Conservation (phyloP, 108 stramenopile species). For the Mayamaea pseudoterrestris region DNA sequence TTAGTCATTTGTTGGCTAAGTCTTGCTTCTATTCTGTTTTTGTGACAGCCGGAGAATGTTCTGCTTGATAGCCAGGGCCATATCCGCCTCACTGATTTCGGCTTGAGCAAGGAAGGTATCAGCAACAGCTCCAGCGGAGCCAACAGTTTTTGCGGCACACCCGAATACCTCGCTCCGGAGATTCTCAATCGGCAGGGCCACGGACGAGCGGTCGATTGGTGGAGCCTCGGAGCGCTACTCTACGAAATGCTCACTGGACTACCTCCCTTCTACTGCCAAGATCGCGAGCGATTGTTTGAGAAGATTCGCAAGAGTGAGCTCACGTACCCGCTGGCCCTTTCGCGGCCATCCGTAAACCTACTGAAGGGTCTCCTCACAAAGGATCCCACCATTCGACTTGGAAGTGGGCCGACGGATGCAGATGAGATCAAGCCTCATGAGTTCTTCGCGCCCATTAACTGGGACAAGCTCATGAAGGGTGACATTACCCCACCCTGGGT, state of each 20-base stretch:
- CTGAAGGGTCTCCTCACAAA: constrained; percentile 80
- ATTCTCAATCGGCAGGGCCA: constrained; percentile 89
- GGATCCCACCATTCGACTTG: constrained; percentile 80
- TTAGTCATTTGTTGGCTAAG: no score
- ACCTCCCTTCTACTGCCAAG: constrained; percentile 96
- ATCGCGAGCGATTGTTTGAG: constrained; percentile 91
- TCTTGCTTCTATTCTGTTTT: no score
- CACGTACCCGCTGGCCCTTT: constrained; percentile 78
- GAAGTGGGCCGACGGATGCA: constrained; percentile 82
- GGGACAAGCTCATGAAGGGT: constrained; percentile 72
- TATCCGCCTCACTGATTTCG: constrained; percentile 96
- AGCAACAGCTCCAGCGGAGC: constrained; percentile 83
- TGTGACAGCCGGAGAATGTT: constrained; percentile 97
- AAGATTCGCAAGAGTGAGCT: constrained; percentile 89
- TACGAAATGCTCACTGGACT: constrained; percentile 98
- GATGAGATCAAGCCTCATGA: constrained; percentile 84
- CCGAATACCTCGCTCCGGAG: constrained; percentile 98
- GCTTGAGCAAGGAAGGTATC: constrained; percentile 95
- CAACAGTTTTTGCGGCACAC: constrained; percentile 97
- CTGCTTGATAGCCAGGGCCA: constrained; percentile 89
- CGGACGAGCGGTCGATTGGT: constrained; percentile 97
- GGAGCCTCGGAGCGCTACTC: constrained; percentile 94
- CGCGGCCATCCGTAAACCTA: constrained; percentile 38
- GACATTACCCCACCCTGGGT: constrained; percentile 87
- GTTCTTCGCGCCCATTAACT: constrained; percentile 83